These are phyloP conservation scores for Hortaea sp. DNA, from an alignment of 2,329 filamentous ascomycete species.

Conservation along the genomic window DNA sequence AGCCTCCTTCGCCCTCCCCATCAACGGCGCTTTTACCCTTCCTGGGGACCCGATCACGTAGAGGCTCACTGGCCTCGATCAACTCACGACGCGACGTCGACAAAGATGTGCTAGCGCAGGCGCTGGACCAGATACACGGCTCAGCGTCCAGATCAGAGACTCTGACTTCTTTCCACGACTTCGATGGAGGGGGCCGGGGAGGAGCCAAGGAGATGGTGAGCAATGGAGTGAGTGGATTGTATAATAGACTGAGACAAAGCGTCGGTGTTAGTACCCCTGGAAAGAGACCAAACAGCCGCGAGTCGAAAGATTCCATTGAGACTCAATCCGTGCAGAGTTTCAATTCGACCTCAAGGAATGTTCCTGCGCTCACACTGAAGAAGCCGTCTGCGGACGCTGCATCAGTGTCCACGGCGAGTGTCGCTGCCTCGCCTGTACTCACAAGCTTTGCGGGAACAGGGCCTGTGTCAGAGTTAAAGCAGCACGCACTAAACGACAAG, in stretches of 20 bases:
- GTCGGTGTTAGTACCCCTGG: slow-evolving; percentile 16
- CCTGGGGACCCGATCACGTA: slow-evolving; percentile 23
- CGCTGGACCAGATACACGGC: slow-evolving; percentile 79
- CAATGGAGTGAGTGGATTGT: slow-evolving; percentile 63
- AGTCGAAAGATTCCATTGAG: slow-evolving; percentile 13
- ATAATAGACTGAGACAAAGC: slow-evolving; percentile 60
- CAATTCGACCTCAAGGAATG: slow-evolving; percentile 6
- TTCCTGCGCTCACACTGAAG: slow-evolving; percentile 6
- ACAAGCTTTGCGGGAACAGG: slow-evolving; percentile 7
- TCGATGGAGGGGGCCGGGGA: slow-evolving; percentile 57
- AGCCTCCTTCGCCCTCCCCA: slow-evolving; percentile 18
- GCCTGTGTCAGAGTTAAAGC: slow-evolving; percentile 3
- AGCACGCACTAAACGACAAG: slow-evolving; percentile 10
- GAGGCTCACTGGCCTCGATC: slow-evolving; percentile 31
- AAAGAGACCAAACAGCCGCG: slow-evolving; percentile 17
- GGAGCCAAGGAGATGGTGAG: slow-evolving; percentile 28
- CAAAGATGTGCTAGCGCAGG: slow-evolving; percentile 64
- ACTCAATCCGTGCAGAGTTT: slow-evolving; percentile 13
- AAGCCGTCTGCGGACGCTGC: slow-evolving; percentile 10
- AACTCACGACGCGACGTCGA: slow-evolving; percentile 40
- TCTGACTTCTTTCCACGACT: slow-evolving; percentile 90
- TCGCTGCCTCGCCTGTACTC: slow-evolving; percentile 12
- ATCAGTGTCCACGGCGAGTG: slow-evolving; percentile 10
- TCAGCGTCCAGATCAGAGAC: slow-evolving; percentile 76
- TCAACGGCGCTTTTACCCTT: slow-evolving; percentile 21